Base-by-base conservation (phyloP, 108 stramenopile genomes). In the Cafeteria roenbergensis region DNA sequence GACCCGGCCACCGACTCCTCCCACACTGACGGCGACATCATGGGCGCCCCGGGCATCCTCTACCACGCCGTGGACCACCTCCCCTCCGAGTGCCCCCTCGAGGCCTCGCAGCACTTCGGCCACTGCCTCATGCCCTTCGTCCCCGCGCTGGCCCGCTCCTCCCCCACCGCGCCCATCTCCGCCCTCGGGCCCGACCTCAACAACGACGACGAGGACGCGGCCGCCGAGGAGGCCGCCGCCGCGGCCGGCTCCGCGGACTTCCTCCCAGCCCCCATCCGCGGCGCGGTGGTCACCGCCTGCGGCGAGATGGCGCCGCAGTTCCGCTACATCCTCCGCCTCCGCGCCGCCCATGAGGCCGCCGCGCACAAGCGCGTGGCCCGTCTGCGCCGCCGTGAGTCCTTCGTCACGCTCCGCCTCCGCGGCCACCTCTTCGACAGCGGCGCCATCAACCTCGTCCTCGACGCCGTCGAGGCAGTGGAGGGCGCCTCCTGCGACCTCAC, bases 91-190 rank as follows among this genome's bases (percentile, higher is more conserved):
- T 65, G 89, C 17, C 84, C 87, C 33, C 62, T 65, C 20, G 88
- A 91, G 53, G 85, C 85, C 55, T 85, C 83, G 35, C 51, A 70
- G 56, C 84, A 88, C 74, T 91, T 91, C 79, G 88, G 90, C 24
- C 69, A 88, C 48, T 73, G 76, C n/a, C 73, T 88, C 1, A 3
- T 83, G 29, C 83, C 86, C 25, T 68, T 83, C 17, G 59, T 84
- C n/a, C 58, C 75, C 28, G 58, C 57, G 32, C 68, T 82, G 37
- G 65, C 80, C 42, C 22, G 31, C 34, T 63, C 28, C 24, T 26
- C 17, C 9, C 33, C 34, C 24, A 62, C 59, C 59, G 30, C 9
- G 59, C 22, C 24, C 36, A 3, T 61, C 22, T 35, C 24, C 22
- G 59, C 42, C 42, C 12, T 6, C 42, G 17, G 17, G 42, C 12